Evolutionary conservation across 2,329 filamentous ascomycete species (phyloP).

Genomic region (Hypoxylon sp.): DNA sequence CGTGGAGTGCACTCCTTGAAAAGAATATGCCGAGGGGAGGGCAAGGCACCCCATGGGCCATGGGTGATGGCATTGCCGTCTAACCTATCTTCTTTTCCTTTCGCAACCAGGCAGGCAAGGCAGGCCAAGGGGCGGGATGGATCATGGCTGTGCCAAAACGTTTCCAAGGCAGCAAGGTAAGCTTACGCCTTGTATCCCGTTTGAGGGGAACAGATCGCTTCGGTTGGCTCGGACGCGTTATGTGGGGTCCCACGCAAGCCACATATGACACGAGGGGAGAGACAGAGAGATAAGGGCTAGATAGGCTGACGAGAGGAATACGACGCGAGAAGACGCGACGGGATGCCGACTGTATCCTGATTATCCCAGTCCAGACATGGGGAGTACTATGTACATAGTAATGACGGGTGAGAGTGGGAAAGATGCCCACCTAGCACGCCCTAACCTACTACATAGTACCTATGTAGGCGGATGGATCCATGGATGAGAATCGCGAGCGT

Average conservation of each 20-base stretch:
- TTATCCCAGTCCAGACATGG: constrained; percentile 22
- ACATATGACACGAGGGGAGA: constrained; percentile 46
- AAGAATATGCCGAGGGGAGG: constrained; percentile 48
- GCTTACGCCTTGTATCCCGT: constrained; percentile 37
- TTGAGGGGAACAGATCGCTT: constrained; percentile 33
- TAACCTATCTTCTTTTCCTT: constrained; percentile 10
- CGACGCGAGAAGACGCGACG: constrained; percentile 46
- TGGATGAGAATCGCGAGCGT: constrained; percentile 38
- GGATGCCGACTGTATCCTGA: constrained; percentile 44
- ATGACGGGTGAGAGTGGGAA: not conserved
- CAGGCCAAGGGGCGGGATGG: constrained; percentile 10
- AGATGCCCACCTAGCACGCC: constrained; percentile 6
- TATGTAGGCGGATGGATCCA: constrained; percentile 31
- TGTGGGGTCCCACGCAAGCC: constrained; percentile 45
- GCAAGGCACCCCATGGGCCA: constrained; percentile 18
- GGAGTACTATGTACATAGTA: too few species aligned
- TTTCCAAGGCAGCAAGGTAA: constrained; percentile 29
- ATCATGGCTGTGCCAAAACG: constrained; percentile 40
- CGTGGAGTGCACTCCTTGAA: constrained; percentile 51
- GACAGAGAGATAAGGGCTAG: constrained; percentile 47
- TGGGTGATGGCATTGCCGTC: constrained; percentile 43
- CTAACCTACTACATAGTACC: too few species aligned
- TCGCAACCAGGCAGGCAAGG: not conserved
- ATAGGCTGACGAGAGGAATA: constrained; percentile 24
- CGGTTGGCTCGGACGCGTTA: constrained; percentile 40